These are phyloP conservation scores for Schizosaccharomyces lindneri DNA, from an alignment of 805 yeast genomes.

Conservation along the genomic window DNA sequence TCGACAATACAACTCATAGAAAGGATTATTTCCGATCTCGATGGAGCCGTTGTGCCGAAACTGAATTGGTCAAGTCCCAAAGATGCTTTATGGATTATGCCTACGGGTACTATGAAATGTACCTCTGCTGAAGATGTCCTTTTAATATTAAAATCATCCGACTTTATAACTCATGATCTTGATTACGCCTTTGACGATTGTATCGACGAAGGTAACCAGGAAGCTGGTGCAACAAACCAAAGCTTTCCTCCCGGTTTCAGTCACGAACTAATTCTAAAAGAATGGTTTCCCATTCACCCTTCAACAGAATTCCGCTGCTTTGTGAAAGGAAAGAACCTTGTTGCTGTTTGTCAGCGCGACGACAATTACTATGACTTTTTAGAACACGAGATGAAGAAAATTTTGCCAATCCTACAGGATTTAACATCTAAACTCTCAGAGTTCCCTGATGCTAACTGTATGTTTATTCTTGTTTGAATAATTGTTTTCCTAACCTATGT, in stretches of 20 bases:
- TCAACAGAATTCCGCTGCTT: conserved; percentile 80
- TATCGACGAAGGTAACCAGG: conserved; percentile 9
- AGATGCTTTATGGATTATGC: conserved; percentile 79
- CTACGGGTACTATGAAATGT: conserved; percentile 56
- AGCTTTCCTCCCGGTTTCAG: conserved; percentile 5
- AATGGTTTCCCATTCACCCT: conserved; percentile 70
- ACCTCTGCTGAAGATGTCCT: conserved; percentile 49
- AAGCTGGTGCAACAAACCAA: background rate
- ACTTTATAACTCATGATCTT: conserved; percentile 67
- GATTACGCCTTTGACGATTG: conserved; percentile 39
- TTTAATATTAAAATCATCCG: conserved; percentile 59
- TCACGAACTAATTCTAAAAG: conserved; percentile 47
- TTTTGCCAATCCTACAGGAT: conserved; percentile 20
- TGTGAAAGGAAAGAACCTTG: conserved; percentile 33
- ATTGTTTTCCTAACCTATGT: conserved; percentile 9
- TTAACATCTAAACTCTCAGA: conserved; percentile 29
- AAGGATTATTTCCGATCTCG: conserved; percentile 7
- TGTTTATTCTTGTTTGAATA: conserved; percentile 8
- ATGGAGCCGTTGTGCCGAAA: conserved; percentile 59
- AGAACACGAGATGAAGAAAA: conserved; percentile 24
- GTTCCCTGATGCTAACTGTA: conserved; percentile 21
- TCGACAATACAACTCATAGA: conserved; percentile 43
- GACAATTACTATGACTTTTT: conserved; percentile 58
- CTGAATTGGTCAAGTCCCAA: conserved; percentile 90
- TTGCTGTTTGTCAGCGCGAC: conserved; percentile 71